Percentiles rank a stretch among this genome's conserved stretches.
Evolutionary conservation across 768 basidiomycete genomes (phyloP).

Genomic region (Pleurotus tuber-regium): DNA sequence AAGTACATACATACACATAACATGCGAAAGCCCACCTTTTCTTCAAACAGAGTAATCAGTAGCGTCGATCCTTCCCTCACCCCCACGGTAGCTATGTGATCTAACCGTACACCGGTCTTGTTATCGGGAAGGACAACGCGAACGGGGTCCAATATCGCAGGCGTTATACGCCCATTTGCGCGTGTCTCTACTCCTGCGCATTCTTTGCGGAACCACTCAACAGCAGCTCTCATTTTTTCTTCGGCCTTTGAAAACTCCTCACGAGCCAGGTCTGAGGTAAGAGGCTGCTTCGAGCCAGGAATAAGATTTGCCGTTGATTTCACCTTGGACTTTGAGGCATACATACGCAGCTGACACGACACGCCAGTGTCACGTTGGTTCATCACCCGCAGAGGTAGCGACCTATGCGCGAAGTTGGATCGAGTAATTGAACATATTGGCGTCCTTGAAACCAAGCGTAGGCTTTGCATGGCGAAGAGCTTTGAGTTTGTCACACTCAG

Average conservation of each 20-base stretch:
- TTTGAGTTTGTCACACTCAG: too few relatives aligned
- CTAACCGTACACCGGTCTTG: slow-evolving; percentile 39
- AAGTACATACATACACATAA: slow-evolving; percentile 1
- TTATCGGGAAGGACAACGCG: slow-evolving; percentile 49
- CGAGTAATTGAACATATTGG: too few relatives aligned
- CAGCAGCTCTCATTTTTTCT: slow-evolving; percentile 55
- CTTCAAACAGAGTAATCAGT: slow-evolving; percentile 75
- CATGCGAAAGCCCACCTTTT: slow-evolving; percentile 56
- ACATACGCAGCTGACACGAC: too few relatives aligned
- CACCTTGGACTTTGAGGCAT: slow-evolving; percentile 24
- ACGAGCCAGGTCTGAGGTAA: slow-evolving; percentile 47
- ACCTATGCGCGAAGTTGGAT: too few relatives aligned
- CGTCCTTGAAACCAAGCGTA: too few relatives aligned
- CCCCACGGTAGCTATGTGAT: slow-evolving; percentile 79
- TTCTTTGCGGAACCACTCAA: slow-evolving; percentile 79
- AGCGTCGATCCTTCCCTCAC: slow-evolving; percentile 75
- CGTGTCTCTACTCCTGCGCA: slow-evolving; percentile 70
- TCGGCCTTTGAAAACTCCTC: slow-evolving; percentile 64
- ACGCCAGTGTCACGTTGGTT: too few relatives aligned
- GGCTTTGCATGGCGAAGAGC: too few relatives aligned
- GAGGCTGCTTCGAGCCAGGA: slow-evolving; percentile 64
- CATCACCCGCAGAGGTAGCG: too few relatives aligned
- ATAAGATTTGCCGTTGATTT: slow-evolving; percentile 58
- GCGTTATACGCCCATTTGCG: slow-evolving; percentile 74
- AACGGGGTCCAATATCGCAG: slow-evolving; percentile 67